Evolutionary conservation across 257 asterid genomes (phyloP).

Genomic region (Solanum gracilifrons): DNA sequence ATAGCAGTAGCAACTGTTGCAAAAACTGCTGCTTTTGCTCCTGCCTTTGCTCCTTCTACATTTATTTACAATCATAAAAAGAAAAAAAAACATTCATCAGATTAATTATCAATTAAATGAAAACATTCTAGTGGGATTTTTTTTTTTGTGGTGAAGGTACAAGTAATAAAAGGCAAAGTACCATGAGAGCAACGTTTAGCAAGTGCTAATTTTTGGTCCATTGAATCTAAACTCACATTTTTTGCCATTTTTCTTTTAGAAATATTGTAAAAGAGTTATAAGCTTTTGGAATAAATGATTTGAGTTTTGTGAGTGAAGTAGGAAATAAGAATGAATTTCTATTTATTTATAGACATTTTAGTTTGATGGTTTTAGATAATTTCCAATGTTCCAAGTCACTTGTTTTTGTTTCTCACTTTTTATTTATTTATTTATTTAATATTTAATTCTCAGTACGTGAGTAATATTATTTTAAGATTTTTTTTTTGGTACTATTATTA

Average conservation of each 20-base stretch:
- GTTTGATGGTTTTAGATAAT: constrained; percentile 26
- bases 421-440: not conserved
- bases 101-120: not conserved
- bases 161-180: not conserved
- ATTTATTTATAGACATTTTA: constrained; percentile 2
- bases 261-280: not conserved
- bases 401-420: not conserved
- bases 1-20: constrained; percentile 81
- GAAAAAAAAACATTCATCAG: not conserved
- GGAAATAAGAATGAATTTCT: not conserved
- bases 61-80: constrained; percentile 6
- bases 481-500: not conserved
- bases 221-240: constrained; percentile 29
- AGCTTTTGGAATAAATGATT: not conserved
- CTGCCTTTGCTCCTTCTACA: constrained; percentile 65
- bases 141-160: too few relatives aligned
- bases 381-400: constrained; percentile 10
- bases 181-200: constrained; percentile 83
- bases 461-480: not conserved
- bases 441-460: not conserved
- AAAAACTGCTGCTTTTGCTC: constrained; percentile 72
- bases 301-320: not conserved
- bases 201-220: constrained; percentile 54
- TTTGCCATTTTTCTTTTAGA: constrained; percentile 20
- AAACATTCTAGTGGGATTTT: too few relatives aligned